phyloP scores from a whole-genome alignment of 2,329 filamentous ascomycete genomes.

The Leptosphaerulina australis region DNA sequence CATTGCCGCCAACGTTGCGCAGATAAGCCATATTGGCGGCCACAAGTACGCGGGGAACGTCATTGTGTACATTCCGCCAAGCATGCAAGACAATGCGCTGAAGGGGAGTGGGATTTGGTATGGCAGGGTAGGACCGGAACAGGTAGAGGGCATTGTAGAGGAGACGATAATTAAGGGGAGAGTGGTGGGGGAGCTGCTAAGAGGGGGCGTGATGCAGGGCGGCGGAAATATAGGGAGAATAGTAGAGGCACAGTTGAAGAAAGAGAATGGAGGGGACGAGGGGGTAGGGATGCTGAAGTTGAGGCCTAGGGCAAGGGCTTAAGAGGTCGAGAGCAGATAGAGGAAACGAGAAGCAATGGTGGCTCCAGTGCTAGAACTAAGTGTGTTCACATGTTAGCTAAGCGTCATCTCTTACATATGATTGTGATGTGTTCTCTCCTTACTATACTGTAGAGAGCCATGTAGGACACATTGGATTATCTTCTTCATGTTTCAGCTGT shows the following conservation, averaged over 20 bases:
- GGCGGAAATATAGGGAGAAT: slow-evolving; percentile 38
- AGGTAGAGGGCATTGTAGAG: slow-evolving; percentile 76
- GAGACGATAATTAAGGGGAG: slow-evolving; percentile 72
- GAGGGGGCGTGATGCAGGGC: slow-evolving; percentile 65
- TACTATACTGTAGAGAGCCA: no score
- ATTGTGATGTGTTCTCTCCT: no score
- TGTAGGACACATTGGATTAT: no score
- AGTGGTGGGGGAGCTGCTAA: slow-evolving; percentile 72
- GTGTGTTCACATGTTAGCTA: no score
- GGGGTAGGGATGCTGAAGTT: slow-evolving; percentile 25
- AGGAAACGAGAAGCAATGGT: no score
- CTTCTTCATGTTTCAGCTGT: no score
- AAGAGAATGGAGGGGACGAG: slow-evolving; percentile 35
- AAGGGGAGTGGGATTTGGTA: slow-evolving; percentile 82
- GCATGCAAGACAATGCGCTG: slow-evolving; percentile 58
- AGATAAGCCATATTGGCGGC: slow-evolving; percentile 81
- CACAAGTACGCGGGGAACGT: slow-evolving; percentile 88
- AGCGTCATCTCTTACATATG: no score
- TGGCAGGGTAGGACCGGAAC: slow-evolving; percentile 73
- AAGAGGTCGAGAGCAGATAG: no score
- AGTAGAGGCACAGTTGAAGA: slow-evolving; percentile 42
- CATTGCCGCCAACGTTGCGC: slow-evolving; percentile 65
- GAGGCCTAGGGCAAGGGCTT: slow-evolving; percentile 28
- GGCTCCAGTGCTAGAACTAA: no score
- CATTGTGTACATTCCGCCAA: slow-evolving; percentile 76